These are phyloP conservation scores for bread wheat (Triticum aestivum) DNA, from an alignment of 176 grass and related monocot genomes.

Conservation along the genomic window DNA sequence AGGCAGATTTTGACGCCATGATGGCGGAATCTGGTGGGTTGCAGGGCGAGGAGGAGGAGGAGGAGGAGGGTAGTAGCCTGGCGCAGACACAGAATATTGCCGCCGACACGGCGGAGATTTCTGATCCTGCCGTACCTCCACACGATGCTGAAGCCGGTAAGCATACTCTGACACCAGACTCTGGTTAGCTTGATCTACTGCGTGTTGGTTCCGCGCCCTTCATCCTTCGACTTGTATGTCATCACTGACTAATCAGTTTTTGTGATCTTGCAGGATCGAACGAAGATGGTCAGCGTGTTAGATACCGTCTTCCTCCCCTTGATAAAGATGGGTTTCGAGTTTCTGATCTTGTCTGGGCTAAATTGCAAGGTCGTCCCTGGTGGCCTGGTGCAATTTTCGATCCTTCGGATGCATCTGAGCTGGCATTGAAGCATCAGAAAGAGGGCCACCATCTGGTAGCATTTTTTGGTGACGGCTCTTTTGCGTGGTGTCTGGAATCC, in stretches of 20 bases:
- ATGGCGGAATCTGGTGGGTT: background rate
- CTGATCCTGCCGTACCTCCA: background rate
- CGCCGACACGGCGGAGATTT: background rate
- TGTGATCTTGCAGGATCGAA: background rate
- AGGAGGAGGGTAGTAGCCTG: background rate
- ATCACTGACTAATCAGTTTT: background rate
- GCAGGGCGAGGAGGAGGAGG: background rate
- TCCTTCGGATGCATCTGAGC: constrained; percentile 62
- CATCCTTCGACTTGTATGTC: background rate
- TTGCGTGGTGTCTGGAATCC: constrained; percentile 77
- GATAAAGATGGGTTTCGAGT: constrained; percentile 27
- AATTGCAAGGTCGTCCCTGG: constrained; percentile 70
- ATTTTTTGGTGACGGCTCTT: constrained; percentile 60
- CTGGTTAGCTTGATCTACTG: background rate
- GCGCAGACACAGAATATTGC: background rate
- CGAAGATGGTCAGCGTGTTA: constrained; percentile 10
- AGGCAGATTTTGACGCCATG: background rate
- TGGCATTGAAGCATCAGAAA: constrained; percentile 54
- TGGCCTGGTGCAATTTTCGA: constrained; percentile 82
- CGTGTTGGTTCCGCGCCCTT: background rate
- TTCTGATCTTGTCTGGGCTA: constrained; percentile 73
- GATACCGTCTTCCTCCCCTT: constrained; percentile 29
- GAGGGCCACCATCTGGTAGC: constrained; percentile 51
- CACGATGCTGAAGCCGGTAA: background rate
- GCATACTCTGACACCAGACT: background rate